Evolutionary conservation across 2,329 filamentous ascomycete species (phyloP).

Genomic region (Aspergillus sp.): DNA sequence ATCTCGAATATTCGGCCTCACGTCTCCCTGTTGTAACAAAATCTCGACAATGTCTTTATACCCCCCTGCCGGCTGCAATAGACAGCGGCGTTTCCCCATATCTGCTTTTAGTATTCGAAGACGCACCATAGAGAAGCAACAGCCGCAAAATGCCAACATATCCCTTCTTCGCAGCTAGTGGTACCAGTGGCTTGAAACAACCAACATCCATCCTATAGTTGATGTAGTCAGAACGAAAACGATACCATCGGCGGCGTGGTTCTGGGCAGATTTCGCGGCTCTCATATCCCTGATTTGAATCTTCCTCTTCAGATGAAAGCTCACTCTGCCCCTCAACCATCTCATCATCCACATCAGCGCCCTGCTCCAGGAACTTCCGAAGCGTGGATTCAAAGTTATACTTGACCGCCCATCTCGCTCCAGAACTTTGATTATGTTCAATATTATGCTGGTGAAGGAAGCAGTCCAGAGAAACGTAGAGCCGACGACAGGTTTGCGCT

Average conservation of each 20-base stretch:
- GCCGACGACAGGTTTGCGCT: slow-evolving; percentile 1
- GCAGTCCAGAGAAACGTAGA: slow-evolving; percentile 7
- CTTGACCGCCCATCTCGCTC: slow-evolving; percentile 6
- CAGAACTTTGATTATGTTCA: slow-evolving; percentile 1
- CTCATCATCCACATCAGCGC: no score
- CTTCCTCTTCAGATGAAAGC: no score
- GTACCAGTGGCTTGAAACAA: neutral
- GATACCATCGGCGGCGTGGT: neutral
- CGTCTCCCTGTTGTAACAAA: neutral
- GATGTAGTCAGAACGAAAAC: neutral
- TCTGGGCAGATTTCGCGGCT: neutral
- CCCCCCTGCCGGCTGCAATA: neutral
- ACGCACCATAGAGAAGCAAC: no score
- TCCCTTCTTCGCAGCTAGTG: neutral
- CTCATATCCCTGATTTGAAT: no score
- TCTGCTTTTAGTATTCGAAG: no score
- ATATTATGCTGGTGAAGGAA: slow-evolving; percentile 8
- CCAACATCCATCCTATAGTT: no score
- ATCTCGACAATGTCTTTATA: neutral
- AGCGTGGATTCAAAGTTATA: neutral
- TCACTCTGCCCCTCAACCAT: no score
- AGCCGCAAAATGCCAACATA: neutral
- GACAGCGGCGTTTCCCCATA: neutral
- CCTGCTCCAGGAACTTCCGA: neutral
- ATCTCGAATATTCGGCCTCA: neutral